phyloP scores from a whole-genome alignment of 2,329 filamentous ascomycete genomes.

The Cladosporium sp. region DNA sequence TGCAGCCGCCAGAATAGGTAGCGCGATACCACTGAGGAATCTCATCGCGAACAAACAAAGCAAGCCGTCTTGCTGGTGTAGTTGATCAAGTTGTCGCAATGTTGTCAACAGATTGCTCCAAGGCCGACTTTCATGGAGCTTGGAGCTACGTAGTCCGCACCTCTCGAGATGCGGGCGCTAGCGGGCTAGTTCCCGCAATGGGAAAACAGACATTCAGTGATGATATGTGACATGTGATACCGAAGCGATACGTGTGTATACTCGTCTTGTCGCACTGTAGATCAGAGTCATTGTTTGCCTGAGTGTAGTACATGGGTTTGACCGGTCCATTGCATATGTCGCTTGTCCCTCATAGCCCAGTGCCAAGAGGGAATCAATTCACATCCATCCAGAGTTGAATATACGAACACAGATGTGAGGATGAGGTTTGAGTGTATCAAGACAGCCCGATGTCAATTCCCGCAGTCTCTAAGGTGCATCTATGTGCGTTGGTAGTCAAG shows the following conservation, averaged over 20 bases:
- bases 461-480: too few relatives aligned
- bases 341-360: not conserved
- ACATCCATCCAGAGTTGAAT: not conserved
- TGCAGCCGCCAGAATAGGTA: slow-evolving; percentile 20
- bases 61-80: not conserved
- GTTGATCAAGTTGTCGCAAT: slow-evolving; percentile 2
- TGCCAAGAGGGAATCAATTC: not conserved
- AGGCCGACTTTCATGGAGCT: slow-evolving; percentile 6
- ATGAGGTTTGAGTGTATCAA: too few relatives aligned
- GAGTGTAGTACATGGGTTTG: too few relatives aligned
- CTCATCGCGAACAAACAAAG: slow-evolving; percentile 22
- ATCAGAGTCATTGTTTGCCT: too few relatives aligned
- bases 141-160: slow-evolving; percentile 13
- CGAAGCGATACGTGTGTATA: not conserved
- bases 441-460: too few relatives aligned
- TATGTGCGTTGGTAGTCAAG: too few relatives aligned
- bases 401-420: not conserved
- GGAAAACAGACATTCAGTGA: slow-evolving; percentile 3
- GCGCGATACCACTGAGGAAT: slow-evolving; percentile 18
- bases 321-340: not conserved
- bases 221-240: slow-evolving; percentile 7
- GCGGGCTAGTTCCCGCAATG: slow-evolving; percentile 2
- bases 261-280: too few relatives aligned
- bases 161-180: slow-evolving; percentile 3
- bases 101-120: not conserved